Evolutionary conservation across 495 filamentous ascomycete species (phyloP), one percentile per base, ranked within the genome.

Genomic region (Xylaria acuta): DNA sequence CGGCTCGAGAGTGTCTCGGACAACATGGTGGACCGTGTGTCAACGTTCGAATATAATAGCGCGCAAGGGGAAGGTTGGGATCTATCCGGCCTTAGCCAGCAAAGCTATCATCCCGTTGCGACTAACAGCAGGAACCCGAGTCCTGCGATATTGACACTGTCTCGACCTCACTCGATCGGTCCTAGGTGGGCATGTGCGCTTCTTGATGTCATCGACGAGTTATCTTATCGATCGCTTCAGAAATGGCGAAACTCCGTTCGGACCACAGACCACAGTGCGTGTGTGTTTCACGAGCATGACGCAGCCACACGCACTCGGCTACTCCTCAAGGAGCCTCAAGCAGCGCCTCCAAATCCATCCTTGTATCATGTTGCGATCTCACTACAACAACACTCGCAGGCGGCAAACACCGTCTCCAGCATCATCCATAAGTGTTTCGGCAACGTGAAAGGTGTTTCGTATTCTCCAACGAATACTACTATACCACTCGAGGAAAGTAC

Each of bases 81-180:
- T 69, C 67, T 60, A 69, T 45, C 67, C 67, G 67, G 54, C 40
- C 67, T 27, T 60, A 36, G 67, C 49, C 16, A 67, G 65, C 32
- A 67, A 49, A 25, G 18, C 34, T 65, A 30, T 32, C 63, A 65
- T 36, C 40, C 63, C 63, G 27, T 65, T 27, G 27, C 27, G 16
- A 45, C 36, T 38, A 66, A 34, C 30, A 22, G 36, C 58, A 38
- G 34, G 38, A n/a, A n/a, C 32, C 34, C 7, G 27, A 40, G 36
- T 62, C 34, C 36, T 12, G 6, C 25, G 64, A 20, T 51, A 67
- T 67, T 54, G 47, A 54, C 65, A 68, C 65, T 68, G 65, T 68
- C 65, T 69, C 43, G 8, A 60, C 8, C 25, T 32, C 30, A 30
- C 12, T 69, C 53, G 16, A 45, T 47, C 9, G 32, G n/a, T 56